These are phyloP conservation scores for Polytrichum formosum DNA, from an alignment of 225 moss, liverwort and hornwort genomes.

Conservation along the genomic window DNA sequence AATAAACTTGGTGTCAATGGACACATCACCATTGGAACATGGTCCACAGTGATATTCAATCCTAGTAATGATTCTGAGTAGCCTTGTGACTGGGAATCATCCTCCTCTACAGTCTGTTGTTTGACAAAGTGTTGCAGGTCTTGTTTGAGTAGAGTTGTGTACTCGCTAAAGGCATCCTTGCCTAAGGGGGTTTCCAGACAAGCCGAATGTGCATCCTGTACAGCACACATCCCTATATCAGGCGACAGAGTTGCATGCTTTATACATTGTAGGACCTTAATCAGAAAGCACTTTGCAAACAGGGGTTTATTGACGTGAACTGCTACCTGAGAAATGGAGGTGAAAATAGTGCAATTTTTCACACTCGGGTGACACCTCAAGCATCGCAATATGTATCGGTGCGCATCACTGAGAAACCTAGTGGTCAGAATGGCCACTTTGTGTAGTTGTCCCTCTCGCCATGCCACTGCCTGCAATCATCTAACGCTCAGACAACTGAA, in stretches of 20 bases:
- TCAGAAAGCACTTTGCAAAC: neutral
- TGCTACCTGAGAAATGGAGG: constrained; percentile 81
- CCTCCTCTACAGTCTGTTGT: constrained; percentile 13
- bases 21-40: constrained; percentile 75
- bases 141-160: constrained; percentile 74
- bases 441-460: constrained; percentile 69
- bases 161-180: constrained; percentile 81
- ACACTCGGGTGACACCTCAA: constrained; percentile 65
- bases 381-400: constrained; percentile 72
- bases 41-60: constrained; percentile 55
- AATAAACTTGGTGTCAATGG: constrained; percentile 77
- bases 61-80: constrained; percentile 34
- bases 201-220: constrained; percentile 86
- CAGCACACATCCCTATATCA: neutral
- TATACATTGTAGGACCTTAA: no score
- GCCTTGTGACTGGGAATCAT: constrained; percentile 12
- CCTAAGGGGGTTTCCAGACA: constrained; percentile 86
- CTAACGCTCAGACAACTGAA: neutral
- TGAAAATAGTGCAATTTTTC: constrained; percentile 78
- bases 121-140: constrained; percentile 40
- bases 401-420: constrained; percentile 76
- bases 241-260: no score
- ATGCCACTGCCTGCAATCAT: constrained; percentile 72
- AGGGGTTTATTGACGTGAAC: neutral
- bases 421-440: constrained; percentile 81